A percentile compares a stretch with the other conserved stretches of the same genome.
These are phyloP conservation scores for Acacia melanoxylon DNA, from an alignment of 306 rosid species.

Conservation along the genomic window DNA sequence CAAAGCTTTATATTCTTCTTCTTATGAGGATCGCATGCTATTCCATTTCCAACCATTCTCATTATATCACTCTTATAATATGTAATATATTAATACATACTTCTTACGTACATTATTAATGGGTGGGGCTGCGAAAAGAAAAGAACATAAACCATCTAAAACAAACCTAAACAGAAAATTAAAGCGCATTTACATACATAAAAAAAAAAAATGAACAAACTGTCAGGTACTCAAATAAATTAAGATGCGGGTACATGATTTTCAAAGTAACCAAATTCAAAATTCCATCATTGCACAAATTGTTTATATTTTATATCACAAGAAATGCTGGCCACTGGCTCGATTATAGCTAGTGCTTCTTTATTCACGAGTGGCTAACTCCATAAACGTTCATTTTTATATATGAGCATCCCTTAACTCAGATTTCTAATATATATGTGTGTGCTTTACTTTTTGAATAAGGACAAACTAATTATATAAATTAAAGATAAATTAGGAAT, in stretches of 20 bases:
- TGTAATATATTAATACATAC: background rate
- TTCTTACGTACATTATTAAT: background rate
- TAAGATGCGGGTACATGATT: background rate
- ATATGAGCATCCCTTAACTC: background rate
- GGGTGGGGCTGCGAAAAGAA: background rate
- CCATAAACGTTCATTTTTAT: background rate
- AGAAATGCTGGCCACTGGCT: background rate
- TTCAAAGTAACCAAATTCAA: too few relatives aligned
- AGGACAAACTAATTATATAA: background rate
- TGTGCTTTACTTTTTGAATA: background rate
- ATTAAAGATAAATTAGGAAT: background rate
- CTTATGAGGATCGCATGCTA: background rate
- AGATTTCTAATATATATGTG: background rate
- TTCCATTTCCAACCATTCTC: background rate
- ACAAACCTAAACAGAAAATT: background rate
- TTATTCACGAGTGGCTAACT: background rate
- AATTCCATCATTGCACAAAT: background rate
- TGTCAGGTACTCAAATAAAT: background rate
- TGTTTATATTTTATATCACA: background rate
- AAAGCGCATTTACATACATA: background rate
- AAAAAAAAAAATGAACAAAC: background rate
- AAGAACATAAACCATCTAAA: background rate
- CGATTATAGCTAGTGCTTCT: background rate
- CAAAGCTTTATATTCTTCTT: constrained; percentile 12
- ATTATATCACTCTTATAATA: background rate